Base-by-base conservation (phyloP, 2,329 filamentous ascomycete genomes). In the Phialocephala subalpina region DNA sequence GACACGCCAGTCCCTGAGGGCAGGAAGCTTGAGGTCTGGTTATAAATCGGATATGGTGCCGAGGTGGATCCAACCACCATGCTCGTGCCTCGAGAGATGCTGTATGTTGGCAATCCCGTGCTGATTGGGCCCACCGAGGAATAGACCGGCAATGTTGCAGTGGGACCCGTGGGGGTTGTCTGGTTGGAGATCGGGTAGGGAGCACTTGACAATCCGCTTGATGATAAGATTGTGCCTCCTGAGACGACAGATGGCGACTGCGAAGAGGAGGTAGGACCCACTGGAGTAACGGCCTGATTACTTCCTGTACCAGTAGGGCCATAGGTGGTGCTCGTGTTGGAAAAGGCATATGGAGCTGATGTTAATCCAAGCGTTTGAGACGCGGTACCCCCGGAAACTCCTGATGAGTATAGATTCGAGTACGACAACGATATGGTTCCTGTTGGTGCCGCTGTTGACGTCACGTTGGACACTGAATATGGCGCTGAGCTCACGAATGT, bases 181-280 rank as follows among this genome's bases (percentile, higher is more conserved):
- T 58, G 36, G 33, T 67, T 70, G 25, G n/a, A 40, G 12, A 59
- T 35, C 5, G 62, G 62, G 20, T 63, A 67, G 22, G 67, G 64
- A 20, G 47, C 47, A 47, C 29, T 60, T 1, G 67, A 63, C 16
- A 67, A 63, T n/a, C 49, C 63, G 33, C 60, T 60, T 27, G 53
- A 18, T 18, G 52, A 20, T 22, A 49, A 49, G 45, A 12, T 49
- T 14, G 45, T 49, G 45, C 45, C 45, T 49, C 45, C 18, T n/a
- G n/a, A n/a, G n/a, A n/a, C n/a, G n/a, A n/a, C n/a, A n/a, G n/a
- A n/a, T 45, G 40, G 18, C 6, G 40, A 7, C 7, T 7, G 9
- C 18, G 18, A 7, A 45, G 9, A 12, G 8, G 40, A 12, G 11
- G 18, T 45, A 20, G 18, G 40, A 9, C 11, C 11, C 8, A 20